phyloP scores from a whole-genome alignment of 371 early-diverging fungal species.

The Dinochytrium kinnereticum region DNA sequence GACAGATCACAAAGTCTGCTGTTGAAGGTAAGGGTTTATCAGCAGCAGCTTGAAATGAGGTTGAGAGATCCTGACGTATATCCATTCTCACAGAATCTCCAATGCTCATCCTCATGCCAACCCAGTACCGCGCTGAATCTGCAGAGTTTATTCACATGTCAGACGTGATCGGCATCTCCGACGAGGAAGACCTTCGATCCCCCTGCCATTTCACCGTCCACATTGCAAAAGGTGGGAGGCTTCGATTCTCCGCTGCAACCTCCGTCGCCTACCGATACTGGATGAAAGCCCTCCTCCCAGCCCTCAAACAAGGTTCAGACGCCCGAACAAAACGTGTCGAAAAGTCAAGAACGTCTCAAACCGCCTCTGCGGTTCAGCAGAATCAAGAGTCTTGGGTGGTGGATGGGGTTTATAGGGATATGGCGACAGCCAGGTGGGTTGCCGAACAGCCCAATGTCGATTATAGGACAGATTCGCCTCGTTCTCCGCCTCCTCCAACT shows the following conservation, averaged over 20 bases:
- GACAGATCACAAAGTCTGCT: constrained; percentile 1
- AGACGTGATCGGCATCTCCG: background rate
- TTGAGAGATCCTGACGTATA: background rate
- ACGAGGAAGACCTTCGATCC: background rate
- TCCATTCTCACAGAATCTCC: background rate
- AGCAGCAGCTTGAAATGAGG: background rate
- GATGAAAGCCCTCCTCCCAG: background rate
- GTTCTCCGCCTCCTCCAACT: background rate
- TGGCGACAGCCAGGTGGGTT: background rate
- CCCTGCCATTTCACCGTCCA: background rate
- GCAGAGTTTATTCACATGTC: background rate
- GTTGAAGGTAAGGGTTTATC: background rate
- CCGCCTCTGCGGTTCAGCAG: background rate
- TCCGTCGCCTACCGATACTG: constrained; percentile 3
- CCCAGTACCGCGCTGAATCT: background rate
- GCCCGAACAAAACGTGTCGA: background rate
- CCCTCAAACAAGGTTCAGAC: background rate
- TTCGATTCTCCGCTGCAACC: background rate
- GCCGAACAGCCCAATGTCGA: background rate
- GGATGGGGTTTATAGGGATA: background rate
- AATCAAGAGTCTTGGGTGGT: background rate
- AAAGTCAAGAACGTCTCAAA: background rate
- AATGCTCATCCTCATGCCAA: background rate
- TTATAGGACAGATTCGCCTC: background rate
- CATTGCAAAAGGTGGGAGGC: background rate